Percentiles rank a stretch among this genome's conserved stretches.
Evolutionary conservation across 2,329 filamentous ascomycete species (phyloP).

Genomic region (Nemania serpens): DNA sequence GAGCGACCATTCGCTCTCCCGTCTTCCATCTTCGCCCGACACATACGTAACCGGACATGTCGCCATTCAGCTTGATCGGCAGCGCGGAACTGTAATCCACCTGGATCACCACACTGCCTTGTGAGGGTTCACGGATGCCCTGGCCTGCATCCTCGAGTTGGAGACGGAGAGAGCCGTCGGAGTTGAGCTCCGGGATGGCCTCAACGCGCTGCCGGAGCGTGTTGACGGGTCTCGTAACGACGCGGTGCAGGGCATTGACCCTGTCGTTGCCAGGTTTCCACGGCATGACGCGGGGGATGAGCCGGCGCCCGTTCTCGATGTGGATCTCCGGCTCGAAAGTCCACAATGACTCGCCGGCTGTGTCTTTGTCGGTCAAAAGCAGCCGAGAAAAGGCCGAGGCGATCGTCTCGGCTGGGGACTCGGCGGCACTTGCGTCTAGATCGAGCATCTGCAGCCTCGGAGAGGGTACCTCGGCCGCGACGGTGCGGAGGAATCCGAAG

Average conservation of each 20-base stretch:
- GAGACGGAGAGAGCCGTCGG: slow-evolving; percentile 32
- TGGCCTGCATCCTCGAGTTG: slow-evolving; percentile 19
- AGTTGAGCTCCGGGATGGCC: slow-evolving; percentile 29
- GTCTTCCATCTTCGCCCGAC: slow-evolving; percentile 40
- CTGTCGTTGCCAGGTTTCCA: slow-evolving; percentile 46
- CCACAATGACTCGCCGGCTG: slow-evolving; percentile 32
- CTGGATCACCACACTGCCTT: slow-evolving; percentile 31
- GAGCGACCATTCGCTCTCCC: slow-evolving; percentile 35
- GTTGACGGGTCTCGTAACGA: slow-evolving; percentile 42
- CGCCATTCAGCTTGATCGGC: slow-evolving; percentile 34
- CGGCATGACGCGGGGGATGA: slow-evolving; percentile 48
- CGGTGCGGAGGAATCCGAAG: slow-evolving; percentile 40
- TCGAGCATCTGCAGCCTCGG: slow-evolving; percentile 38
- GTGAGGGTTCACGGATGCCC: background rate
- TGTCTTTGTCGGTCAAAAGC: background rate
- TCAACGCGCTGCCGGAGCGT: slow-evolving; percentile 42
- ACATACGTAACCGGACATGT: slow-evolving; percentile 38
- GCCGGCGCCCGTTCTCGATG: slow-evolving; percentile 40
- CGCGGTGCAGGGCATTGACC: slow-evolving; percentile 45
- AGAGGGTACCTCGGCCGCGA: slow-evolving; percentile 38
- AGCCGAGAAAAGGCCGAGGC: slow-evolving; percentile 30
- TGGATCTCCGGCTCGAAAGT: slow-evolving; percentile 46
- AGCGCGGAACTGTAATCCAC: slow-evolving; percentile 46
- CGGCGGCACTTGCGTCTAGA: slow-evolving; percentile 26
- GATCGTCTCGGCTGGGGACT: slow-evolving; percentile 23